These are phyloP conservation scores for Blumeria graminis DNA, from an alignment of 2,329 filamentous ascomycete species.

Conservation along the genomic window DNA sequence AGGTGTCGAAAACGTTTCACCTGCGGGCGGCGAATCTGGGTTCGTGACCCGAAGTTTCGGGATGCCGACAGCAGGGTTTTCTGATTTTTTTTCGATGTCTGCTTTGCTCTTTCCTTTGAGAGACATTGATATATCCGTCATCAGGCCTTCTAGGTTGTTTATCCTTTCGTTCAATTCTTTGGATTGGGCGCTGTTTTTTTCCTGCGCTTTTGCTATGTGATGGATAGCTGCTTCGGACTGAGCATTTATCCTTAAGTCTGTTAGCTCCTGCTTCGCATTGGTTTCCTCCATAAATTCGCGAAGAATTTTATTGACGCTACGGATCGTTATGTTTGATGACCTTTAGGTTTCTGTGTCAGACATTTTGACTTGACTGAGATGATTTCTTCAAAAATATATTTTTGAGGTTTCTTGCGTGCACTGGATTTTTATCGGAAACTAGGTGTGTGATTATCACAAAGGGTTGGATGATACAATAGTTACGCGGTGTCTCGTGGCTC, in stretches of 20 bases:
- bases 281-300: neutral
- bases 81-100: neutral
- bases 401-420: too few relatives aligned
- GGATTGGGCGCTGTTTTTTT: neutral
- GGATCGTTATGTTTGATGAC: neutral
- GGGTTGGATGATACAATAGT: too few relatives aligned
- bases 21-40: too few relatives aligned
- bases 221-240: neutral
- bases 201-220: neutral
- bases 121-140: neutral
- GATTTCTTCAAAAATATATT: too few relatives aligned
- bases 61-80: too few relatives aligned
- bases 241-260: neutral
- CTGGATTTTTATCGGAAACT: too few relatives aligned
- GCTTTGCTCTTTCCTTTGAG: too few relatives aligned
- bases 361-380: neutral
- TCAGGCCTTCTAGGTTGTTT: neutral
- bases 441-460: too few relatives aligned
- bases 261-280: neutral
- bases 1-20: too few relatives aligned
- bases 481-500: too few relatives aligned
- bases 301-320: neutral
- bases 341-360: neutral
- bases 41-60: too few relatives aligned
- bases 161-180: neutral